A percentile compares a stretch with the other conserved stretches of the same genome.
phyloP scores from a whole-genome alignment of 176 grass and related monocot species.

The Oryza australiensis region DNA sequence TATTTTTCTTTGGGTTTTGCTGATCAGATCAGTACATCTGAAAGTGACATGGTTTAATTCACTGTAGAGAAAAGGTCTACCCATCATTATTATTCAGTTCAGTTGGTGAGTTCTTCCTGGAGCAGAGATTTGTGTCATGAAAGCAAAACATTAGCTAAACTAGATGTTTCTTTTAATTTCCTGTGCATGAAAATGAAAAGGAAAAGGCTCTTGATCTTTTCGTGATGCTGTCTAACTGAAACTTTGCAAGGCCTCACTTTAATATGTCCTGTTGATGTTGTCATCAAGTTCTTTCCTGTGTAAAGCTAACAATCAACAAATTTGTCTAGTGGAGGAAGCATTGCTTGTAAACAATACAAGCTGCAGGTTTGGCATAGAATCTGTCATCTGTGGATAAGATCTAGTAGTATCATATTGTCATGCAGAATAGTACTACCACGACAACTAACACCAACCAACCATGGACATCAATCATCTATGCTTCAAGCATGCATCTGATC shows the following conservation, averaged over 20 bases:
- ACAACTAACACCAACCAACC: slow-evolving; percentile 14
- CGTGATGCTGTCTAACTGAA: neutral
- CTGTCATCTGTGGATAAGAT: slow-evolving; percentile 40
- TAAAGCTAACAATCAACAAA: neutral
- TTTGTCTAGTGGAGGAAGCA: neutral
- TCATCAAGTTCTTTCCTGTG: neutral
- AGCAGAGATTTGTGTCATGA: neutral
- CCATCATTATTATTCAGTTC: neutral
- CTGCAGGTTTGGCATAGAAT: slow-evolving; percentile 17
- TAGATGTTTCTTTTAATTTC: neutral
- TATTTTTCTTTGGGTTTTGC: neutral
- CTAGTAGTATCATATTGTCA: slow-evolving; percentile 9
- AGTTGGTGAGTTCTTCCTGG: neutral
- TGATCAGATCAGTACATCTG: neutral
- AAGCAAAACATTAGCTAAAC: neutral
- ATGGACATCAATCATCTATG: slow-evolving; percentile 16
- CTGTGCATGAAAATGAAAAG: neutral
- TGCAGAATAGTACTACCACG: neutral
- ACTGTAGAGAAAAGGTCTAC: neutral
- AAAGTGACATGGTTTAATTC: neutral
- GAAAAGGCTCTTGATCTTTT: neutral
- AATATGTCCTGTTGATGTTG: neutral
- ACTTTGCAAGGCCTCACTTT: neutral
- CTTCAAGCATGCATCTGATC: slow-evolving; percentile 10
- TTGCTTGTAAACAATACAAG: slow-evolving; percentile 22